A percentile compares a stretch with the other conserved stretches of the same genome.
Evolutionary conservation across 495 filamentous ascomycete genomes (phyloP).

Genomic region (Friedmanniomyces simplex): DNA sequence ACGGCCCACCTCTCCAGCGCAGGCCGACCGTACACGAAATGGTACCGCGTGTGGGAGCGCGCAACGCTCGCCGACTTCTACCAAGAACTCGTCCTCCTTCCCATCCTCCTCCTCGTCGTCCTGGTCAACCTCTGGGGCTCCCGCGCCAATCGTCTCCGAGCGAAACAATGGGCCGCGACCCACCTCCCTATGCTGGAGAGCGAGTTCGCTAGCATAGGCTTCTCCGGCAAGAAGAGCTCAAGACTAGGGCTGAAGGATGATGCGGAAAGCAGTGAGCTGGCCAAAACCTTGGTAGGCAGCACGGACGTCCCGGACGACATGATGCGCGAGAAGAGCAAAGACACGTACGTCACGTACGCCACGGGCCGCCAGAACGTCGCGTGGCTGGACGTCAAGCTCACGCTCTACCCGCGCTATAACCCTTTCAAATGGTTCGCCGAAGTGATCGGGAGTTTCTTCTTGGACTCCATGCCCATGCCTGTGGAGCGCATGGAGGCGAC

Average conservation of each 20-base stretch:
- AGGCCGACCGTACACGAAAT: slow-evolving; percentile 66
- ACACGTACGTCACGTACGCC: slow-evolving; percentile 82
- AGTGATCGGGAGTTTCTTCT: slow-evolving; percentile 57
- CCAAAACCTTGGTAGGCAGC: slow-evolving; percentile 22
- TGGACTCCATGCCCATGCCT: slow-evolving; percentile 60
- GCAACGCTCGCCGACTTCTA: slow-evolving; percentile 69
- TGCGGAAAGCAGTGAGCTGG: slow-evolving; percentile 35
- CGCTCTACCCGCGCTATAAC: slow-evolving; percentile 81
- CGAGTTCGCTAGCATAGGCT: slow-evolving; percentile 89
- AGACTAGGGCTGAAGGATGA: slow-evolving; percentile 12
- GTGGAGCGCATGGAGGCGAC: slow-evolving; percentile 62
- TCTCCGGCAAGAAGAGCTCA: slow-evolving; percentile 37
- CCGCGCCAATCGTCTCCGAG: slow-evolving; percentile 65
- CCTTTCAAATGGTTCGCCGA: slow-evolving; percentile 65
- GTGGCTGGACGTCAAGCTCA: slow-evolving; percentile 74
- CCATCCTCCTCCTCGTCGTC: slow-evolving; percentile 61
- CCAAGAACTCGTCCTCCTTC: slow-evolving; percentile 72
- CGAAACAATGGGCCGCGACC: slow-evolving; percentile 67
- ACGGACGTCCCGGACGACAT: slow-evolving; percentile 45
- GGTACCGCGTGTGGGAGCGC: slow-evolving; percentile 95
- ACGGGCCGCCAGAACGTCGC: slow-evolving; percentile 89
- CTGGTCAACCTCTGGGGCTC: slow-evolving; percentile 75
- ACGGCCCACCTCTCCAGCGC: background rate
- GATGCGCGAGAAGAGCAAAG: slow-evolving; percentile 71
- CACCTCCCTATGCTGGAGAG: slow-evolving; percentile 58